Conservation (phyloP, 495 filamentous ascomycete species). For the Penicillium roqueforti region DNA sequence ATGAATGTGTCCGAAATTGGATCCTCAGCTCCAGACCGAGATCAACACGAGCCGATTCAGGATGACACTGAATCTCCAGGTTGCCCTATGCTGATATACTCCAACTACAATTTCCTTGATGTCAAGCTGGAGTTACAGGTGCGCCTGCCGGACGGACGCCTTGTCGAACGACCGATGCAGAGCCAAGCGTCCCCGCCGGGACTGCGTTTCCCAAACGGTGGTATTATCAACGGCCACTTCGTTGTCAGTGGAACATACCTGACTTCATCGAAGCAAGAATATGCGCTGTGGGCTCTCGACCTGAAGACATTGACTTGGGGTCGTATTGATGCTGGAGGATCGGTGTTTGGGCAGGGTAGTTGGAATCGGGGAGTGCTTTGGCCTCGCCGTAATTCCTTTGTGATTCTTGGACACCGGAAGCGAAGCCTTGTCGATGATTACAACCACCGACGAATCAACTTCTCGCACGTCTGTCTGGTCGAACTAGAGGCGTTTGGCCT, state of each 20-base stretch:
- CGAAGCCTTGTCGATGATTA: conserved; percentile 96
- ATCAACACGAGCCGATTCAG: conserved; percentile 34
- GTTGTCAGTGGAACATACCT: conserved; percentile 96
- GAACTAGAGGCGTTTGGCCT: conserved; percentile 95
- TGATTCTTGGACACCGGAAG: conserved; percentile 89
- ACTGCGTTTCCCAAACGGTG: conserved; percentile 90
- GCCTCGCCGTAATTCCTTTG: conserved; percentile 88
- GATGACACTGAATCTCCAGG: conserved; percentile 47
- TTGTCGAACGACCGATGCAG: conserved; percentile 85
- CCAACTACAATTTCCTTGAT: conserved; percentile 97
- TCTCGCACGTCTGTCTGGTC: conserved; percentile 91
- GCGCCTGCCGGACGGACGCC: conserved; percentile 73
- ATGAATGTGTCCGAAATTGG: conserved; percentile 72
- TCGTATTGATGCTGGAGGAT: conserved; percentile 92
- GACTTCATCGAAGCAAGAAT: conserved; percentile 96
- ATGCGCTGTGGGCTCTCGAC: conserved; percentile 94
- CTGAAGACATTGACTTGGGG: conserved; percentile 84
- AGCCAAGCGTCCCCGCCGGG: conserved; percentile 84
- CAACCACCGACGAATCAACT: conserved; percentile 96
- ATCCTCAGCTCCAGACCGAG: conserved; percentile 34
- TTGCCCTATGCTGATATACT: conserved; percentile 94
- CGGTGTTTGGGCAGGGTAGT: conserved; percentile 88
- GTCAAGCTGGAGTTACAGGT: conserved; percentile 95
- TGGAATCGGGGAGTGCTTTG: conserved; percentile 95
- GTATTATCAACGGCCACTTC: conserved; percentile 89